Evolutionary conservation across 1,284 basidiomycete species (phyloP), one percentile per base, ranked within the genome.

Genomic region (Apiotrichum laibachii): DNA sequence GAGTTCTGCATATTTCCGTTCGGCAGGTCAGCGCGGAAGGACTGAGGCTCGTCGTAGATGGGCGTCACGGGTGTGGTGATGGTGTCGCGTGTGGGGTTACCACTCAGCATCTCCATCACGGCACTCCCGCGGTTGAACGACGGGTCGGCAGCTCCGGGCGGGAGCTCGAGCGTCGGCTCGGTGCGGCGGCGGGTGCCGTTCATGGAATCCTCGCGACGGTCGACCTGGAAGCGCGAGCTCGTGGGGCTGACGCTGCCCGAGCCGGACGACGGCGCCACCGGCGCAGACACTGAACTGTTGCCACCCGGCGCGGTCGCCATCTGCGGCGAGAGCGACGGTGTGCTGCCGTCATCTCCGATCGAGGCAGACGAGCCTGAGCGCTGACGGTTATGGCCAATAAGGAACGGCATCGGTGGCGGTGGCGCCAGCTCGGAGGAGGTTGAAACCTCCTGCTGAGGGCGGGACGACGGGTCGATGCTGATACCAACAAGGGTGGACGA

Each of bases 391-490:
- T 67, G 66, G 45, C 85, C 84, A 2, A 92, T 88, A 42, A 93
- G 83, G 77, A 90, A 92, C 0, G 88, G 89, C 57, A 93, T 73
- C 2, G 89, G 87, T 5, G 91, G 91, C 6, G 91, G 91, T 1
- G 91, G 91, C 2, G 88, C 86, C 40, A 93, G 80, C 61, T 66
- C 46, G 59, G 66, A 18, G 81, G 73, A 69, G 88, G 86, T 63
- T 19, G 87, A 5, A 90, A 90, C 9, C 90, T 91, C 2, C 90
- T 90, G 5, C 31, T 48, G 33, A 9, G 47, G 47, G 13, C 47
- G 47, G 7, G 47, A 87, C 86, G 45, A 93, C 80, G 65, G 62
- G 21, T 35, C 19, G 12, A 49, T 35, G n/a, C n/a, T 49, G 21
- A 50, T 50, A 26, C 49, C 49, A 13, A 50, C 49, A 2, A 50